Percentiles rank a stretch among this genome's conserved stretches.
Evolutionary conservation across 2,329 filamentous ascomycete genomes (phyloP).

Genomic region (Alternaria conjuncta): DNA sequence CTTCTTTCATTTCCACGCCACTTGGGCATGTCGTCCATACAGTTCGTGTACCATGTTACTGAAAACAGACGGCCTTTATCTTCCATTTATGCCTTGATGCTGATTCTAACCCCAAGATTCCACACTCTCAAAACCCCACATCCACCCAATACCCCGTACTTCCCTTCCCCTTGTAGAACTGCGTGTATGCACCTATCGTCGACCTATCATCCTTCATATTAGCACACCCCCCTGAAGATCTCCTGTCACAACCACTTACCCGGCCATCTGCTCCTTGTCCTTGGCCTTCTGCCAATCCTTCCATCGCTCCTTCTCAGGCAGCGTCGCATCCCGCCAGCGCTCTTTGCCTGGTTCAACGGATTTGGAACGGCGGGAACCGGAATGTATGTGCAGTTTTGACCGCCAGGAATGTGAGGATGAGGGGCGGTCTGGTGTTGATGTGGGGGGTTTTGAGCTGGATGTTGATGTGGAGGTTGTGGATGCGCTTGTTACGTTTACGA

Average conservation of each 20-base stretch:
- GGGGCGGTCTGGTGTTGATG: background rate
- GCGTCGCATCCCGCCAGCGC: conserved; percentile 28
- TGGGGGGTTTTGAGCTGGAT: background rate
- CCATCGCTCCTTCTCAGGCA: conserved; percentile 34
- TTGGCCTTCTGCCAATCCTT: conserved; percentile 36
- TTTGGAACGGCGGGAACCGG: background rate
- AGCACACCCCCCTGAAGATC: fast-evolving
- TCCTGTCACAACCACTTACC: background rate
- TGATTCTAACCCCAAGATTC: too few species aligned
- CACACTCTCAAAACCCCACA: background rate
- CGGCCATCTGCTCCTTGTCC: conserved; percentile 24
- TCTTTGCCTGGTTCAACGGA: conserved; percentile 21
- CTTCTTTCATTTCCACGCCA: too few species aligned
- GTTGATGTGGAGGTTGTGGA: background rate
- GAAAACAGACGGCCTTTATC: too few species aligned
- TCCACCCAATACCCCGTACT: conserved; percentile 20
- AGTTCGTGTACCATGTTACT: too few species aligned
- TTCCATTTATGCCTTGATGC: too few species aligned
- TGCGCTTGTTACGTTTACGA: background rate
- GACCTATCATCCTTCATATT: conserved; percentile 3
- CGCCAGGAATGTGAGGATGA: conserved; percentile 9
- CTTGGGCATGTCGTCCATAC: too few species aligned
- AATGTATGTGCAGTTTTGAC: conserved; percentile 11
- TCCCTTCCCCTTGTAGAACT: conserved; percentile 23
- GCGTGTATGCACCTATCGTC: conserved; percentile 15